Evolutionary conservation across 331 rosid genomes (phyloP).

Genomic region (Phaseolus coccineus): DNA sequence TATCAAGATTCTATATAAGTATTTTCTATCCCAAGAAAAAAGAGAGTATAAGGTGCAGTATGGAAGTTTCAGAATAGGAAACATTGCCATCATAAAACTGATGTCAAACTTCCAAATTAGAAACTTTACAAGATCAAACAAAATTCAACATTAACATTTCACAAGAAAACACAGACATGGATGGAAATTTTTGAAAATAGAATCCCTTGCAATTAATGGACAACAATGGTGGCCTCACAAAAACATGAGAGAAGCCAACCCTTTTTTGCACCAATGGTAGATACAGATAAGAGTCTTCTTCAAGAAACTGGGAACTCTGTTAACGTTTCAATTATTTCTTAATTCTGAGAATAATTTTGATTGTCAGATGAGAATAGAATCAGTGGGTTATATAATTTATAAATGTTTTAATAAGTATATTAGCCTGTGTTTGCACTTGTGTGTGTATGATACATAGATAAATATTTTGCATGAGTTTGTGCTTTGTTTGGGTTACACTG

Average conservation of each 20-base stretch:
- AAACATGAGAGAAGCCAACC: constrained; percentile 17
- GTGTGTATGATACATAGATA: constrained; percentile 31
- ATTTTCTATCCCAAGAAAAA: neutral
- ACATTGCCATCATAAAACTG: neutral
- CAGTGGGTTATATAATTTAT: constrained; percentile 16
- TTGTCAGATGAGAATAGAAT: constrained; percentile 8
- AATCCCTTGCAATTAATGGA: constrained; percentile 18
- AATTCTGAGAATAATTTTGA: constrained; percentile 4
- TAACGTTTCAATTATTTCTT: neutral
- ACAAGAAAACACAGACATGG: constrained; percentile 15
- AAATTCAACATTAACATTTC: constrained; percentile 17
- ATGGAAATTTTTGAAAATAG: constrained; percentile 18
- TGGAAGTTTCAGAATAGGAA: constrained; percentile 15
- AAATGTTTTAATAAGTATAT: constrained; percentile 7
- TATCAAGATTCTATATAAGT: neutral
- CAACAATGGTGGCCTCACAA: neutral
- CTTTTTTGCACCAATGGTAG: constrained; percentile 25
- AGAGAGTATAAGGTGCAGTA: neutral
- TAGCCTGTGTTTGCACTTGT: neutral
- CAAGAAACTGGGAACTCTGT: constrained; percentile 8
- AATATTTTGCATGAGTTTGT: constrained; percentile 24
- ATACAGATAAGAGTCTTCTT: constrained; percentile 11
- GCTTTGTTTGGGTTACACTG: constrained; percentile 37
- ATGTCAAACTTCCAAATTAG: constrained; percentile 1
- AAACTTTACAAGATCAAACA: constrained; percentile 8